These are phyloP conservation scores for Pochonia chlamydosporia DNA, from an alignment of 2,329 filamentous ascomycete species.

Conservation along the genomic window DNA sequence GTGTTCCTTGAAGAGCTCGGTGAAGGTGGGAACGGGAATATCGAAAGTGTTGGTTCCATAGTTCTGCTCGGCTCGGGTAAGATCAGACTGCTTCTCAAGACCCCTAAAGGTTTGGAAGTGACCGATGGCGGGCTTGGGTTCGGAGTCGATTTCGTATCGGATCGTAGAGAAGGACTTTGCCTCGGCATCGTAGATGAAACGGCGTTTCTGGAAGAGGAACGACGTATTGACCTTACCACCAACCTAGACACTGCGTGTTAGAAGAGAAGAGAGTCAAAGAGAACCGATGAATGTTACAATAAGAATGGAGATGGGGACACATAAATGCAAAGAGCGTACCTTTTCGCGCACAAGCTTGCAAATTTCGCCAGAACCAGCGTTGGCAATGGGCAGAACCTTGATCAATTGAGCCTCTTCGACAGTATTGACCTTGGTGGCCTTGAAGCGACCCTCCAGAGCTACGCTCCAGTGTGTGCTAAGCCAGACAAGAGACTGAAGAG, in stretches of 20 bases:
- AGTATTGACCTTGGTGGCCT: slow-evolving; percentile 61
- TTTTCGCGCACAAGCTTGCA: slow-evolving; percentile 74
- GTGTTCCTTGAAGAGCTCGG: slow-evolving; percentile 95
- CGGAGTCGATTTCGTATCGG: slow-evolving; percentile 74
- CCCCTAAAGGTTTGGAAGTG: slow-evolving; percentile 77
- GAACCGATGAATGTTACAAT: not conserved
- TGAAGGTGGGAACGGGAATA: slow-evolving; percentile 92
- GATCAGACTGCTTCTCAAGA: slow-evolving; percentile 65
- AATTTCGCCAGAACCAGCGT: slow-evolving; percentile 85
- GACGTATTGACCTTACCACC: slow-evolving; percentile 72
- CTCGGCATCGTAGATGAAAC: slow-evolving; percentile 76
- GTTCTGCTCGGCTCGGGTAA: slow-evolving; percentile 78
- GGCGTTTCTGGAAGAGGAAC: slow-evolving; percentile 96
- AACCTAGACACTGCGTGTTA: slow-evolving; percentile 34
- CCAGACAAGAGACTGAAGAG: slow-evolving; percentile 83
- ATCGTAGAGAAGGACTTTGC: slow-evolving; percentile 75
- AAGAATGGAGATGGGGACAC: not conserved
- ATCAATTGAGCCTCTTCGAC: slow-evolving; percentile 76
- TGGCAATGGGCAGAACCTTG: slow-evolving; percentile 85
- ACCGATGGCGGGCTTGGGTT: slow-evolving; percentile 74
- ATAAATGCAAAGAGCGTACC: slow-evolving; percentile 34
- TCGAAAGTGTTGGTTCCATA: slow-evolving; percentile 97
- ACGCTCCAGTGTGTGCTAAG: slow-evolving; percentile 98
- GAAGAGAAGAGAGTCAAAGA: not conserved
- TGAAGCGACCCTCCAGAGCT: slow-evolving; percentile 76